Base-by-base conservation (phyloP, 2,329 filamentous ascomycete species). In the Aphanocladium album region DNA sequence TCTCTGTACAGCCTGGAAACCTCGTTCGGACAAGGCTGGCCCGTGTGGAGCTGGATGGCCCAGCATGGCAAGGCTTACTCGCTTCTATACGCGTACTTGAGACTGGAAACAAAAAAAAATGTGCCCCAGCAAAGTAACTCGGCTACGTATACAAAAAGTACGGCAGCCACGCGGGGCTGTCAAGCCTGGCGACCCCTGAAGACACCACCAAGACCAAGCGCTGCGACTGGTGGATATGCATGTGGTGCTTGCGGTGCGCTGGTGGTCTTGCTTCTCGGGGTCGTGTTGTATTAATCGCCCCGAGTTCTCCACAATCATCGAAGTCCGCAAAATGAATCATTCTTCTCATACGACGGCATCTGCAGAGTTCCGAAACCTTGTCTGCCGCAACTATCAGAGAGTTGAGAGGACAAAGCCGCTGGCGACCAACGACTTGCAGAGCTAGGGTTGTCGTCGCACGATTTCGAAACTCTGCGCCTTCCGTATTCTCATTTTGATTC, bases 271-370 rank as follows among this genome's bases (percentile, higher is more conserved):
- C 41, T 54, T 47, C 9, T 54, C 53, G 53, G 53, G 43, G 27
- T 19, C 53, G 53, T 35, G 19, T 47, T 27, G 25, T 56, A 56
- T 56, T 14, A 35, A 47, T 56, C 30, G 53, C 43, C 53, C 53
- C 30, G 53, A 33, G 16, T 23, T 25, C 53, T 46, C 53, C 53
- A 56, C 43, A 25, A 11, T 7, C 27, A 45, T 55, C 39, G 14
- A 56, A 35, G 53, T 56, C 41, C 27, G 53, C 53, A 56, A 37
- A 47, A 46, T 27, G 43, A 47, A 35, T 56, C 53, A 56, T 47
- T 47, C 27, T 23, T n/a, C 2, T 12, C 12, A n/a, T 11, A 21
- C 14, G 14, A 19, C 19, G 19, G 33, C 6, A 33, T 17, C 45
- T 33, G 37, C 27, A 39, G 30, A 33, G 39, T 45, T 35, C 21